These are phyloP conservation scores for Solanum tacnaense DNA, from an alignment of 257 asterid genomes.

Conservation along the genomic window DNA sequence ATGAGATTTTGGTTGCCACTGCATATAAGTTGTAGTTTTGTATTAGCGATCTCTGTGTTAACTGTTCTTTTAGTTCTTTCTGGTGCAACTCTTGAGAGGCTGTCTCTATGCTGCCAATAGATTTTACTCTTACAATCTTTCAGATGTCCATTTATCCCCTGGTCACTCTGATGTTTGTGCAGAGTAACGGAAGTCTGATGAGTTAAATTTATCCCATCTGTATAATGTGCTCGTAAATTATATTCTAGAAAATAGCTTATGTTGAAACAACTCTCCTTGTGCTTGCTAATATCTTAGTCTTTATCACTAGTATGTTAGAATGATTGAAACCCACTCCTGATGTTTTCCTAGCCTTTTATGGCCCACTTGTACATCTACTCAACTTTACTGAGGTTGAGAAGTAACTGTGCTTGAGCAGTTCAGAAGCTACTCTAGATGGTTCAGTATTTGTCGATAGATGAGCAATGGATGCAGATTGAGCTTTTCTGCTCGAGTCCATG, in stretches of 20 bases:
- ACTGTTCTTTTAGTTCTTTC: neutral
- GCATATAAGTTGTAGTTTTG: neutral
- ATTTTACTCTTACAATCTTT: neutral
- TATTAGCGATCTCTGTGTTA: neutral
- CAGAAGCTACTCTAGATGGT: neutral
- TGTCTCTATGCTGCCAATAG: neutral
- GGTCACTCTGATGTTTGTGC: neutral
- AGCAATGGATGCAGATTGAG: neutral
- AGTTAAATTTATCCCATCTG: neutral
- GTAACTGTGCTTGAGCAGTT: neutral
- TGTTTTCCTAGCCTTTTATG: neutral
- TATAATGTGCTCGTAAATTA: neutral
- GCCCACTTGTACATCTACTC: neutral
- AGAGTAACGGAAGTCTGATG: neutral
- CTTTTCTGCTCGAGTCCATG: neutral
- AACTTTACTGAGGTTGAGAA: neutral
- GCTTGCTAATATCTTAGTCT: neutral
- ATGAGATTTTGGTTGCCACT: neutral
- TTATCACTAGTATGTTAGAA: no score
- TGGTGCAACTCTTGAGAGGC: neutral
- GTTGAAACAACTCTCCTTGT: neutral
- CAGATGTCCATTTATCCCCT: neutral
- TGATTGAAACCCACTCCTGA: neutral
- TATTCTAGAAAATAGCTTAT: neutral
- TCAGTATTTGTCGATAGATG: neutral